phyloP scores from a whole-genome alignment of 352 stramenopile species.

The Phytopythium sindhum region DNA sequence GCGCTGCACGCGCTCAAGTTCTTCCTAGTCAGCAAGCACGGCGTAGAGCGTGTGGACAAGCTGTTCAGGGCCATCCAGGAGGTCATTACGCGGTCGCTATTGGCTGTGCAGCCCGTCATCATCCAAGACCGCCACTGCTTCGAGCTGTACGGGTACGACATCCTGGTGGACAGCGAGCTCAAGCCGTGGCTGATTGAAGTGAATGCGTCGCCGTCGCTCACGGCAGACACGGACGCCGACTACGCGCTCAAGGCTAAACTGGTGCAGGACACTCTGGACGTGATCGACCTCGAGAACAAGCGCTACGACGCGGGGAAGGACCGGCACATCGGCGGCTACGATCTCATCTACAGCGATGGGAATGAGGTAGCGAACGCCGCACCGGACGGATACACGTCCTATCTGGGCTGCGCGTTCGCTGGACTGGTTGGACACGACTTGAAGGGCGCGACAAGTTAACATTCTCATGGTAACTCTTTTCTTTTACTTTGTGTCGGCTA shows the following conservation, averaged over 20 bases:
- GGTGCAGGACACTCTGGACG: slow-evolving; percentile 93
- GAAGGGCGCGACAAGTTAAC: neutral
- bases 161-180: slow-evolving; percentile 90
- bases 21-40: slow-evolving; percentile 88
- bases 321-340: slow-evolving; percentile 69
- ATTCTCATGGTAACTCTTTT: neutral
- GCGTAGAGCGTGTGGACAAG: slow-evolving; percentile 70
- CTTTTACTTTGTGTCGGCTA: neutral
- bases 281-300: slow-evolving; percentile 90
- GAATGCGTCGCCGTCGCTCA: slow-evolving; percentile 91
- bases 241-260: slow-evolving; percentile 93
- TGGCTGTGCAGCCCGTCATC: slow-evolving; percentile 91
- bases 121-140: slow-evolving; percentile 96
- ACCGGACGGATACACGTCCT: slow-evolving; percentile 53
- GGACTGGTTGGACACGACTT: neutral
- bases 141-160: slow-evolving; percentile 92
- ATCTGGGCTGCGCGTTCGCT: slow-evolving; percentile 51
- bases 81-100: slow-evolving; percentile 82
- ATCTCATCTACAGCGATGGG: slow-evolving; percentile 73
- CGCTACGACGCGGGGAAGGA: slow-evolving; percentile 25
- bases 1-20: slow-evolving; percentile 89
- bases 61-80: slow-evolving; percentile 90
- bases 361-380: slow-evolving; percentile 22
- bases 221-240: slow-evolving; percentile 89
- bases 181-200: slow-evolving; percentile 93